Conservation (phyloP, 192 early-diverging fungal species). For the Diversispora epigaea region DNA sequence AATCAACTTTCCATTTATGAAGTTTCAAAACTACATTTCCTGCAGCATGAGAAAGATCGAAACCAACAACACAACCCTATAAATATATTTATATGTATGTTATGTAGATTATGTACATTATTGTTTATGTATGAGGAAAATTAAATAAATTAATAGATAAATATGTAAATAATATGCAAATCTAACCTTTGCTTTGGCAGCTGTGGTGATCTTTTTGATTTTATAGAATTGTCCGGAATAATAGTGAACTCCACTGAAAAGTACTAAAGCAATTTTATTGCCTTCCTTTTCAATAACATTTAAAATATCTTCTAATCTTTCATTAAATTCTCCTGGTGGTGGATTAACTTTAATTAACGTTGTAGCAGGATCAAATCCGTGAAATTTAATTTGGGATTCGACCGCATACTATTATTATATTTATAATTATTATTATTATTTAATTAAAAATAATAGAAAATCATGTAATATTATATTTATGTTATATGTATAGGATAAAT, state of each 20-base stretch:
- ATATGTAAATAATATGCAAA: background rate
- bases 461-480: slow-evolving; percentile 1
- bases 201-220: slow-evolving; percentile 78
- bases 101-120: background rate
- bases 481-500: slow-evolving; percentile 1
- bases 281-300: slow-evolving; percentile 70
- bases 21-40: slow-evolving; percentile 88
- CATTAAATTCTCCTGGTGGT: slow-evolving; percentile 64
- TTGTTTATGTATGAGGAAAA: background rate
- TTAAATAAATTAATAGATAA: background rate
- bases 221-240: slow-evolving; percentile 92
- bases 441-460: background rate
- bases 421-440: slow-evolving; percentile 12
- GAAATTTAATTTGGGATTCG: slow-evolving; percentile 84
- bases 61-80: slow-evolving; percentile 87
- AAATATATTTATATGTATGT: background rate
- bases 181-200: slow-evolving; percentile 71
- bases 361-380: slow-evolving; percentile 66
- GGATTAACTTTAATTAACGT: slow-evolving; percentile 77
- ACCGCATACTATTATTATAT: slow-evolving; percentile 68
- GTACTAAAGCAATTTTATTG: slow-evolving; percentile 77
- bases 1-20: slow-evolving; percentile 96
- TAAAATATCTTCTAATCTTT: slow-evolving; percentile 83
- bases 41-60: slow-evolving; percentile 93
- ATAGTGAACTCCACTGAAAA: slow-evolving; percentile 91